These are phyloP conservation scores for Cladobotryum protrusum DNA, from an alignment of 2,329 filamentous ascomycete genomes.

Conservation along the genomic window DNA sequence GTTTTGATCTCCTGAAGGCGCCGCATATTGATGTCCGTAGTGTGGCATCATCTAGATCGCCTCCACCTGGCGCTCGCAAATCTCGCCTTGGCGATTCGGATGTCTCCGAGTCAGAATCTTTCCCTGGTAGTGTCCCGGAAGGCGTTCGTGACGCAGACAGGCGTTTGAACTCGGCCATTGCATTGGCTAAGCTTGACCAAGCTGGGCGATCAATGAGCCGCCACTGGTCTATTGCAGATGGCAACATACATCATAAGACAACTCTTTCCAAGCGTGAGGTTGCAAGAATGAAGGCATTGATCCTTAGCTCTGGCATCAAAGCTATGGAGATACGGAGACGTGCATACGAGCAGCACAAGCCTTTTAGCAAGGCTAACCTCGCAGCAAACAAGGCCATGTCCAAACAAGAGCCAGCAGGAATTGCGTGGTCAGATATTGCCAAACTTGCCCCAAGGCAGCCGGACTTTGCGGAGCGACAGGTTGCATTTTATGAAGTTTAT, in stretches of 20 bases:
- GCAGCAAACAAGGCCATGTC: slow-evolving; percentile 17
- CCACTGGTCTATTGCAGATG: slow-evolving; percentile 49
- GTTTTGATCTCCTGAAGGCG: slow-evolving; percentile 44
- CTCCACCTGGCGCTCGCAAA: slow-evolving; percentile 20
- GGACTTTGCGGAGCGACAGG: slow-evolving; percentile 27
- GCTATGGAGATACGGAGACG: slow-evolving; percentile 71
- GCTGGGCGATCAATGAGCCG: slow-evolving; percentile 24
- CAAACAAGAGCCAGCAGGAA: slow-evolving; percentile 16
- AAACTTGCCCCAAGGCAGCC: slow-evolving; percentile 32
- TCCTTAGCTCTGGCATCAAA: slow-evolving; percentile 83
- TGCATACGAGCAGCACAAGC: slow-evolving; percentile 43
- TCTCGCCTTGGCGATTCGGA: slow-evolving; percentile 25
- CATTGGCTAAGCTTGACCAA: slow-evolving; percentile 21
- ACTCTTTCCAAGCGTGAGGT: slow-evolving; percentile 64
- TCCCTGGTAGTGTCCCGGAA: slow-evolving; percentile 23
- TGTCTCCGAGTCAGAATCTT: slow-evolving; percentile 34
- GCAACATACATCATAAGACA: slow-evolving; percentile 28
- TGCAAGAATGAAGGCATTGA: slow-evolving; percentile 67
- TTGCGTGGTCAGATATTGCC: slow-evolving; percentile 40
- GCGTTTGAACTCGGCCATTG: slow-evolving; percentile 28
- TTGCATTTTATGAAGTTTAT: slow-evolving; percentile 41
- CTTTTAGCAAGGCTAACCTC: slow-evolving; percentile 22
- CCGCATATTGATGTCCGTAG: slow-evolving; percentile 42
- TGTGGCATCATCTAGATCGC: slow-evolving; percentile 32
- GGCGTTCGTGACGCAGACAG: slow-evolving; percentile 28